These are phyloP conservation scores for Kodamaea kakaduensis DNA, from an alignment of 805 yeast species.

Conservation along the genomic window DNA sequence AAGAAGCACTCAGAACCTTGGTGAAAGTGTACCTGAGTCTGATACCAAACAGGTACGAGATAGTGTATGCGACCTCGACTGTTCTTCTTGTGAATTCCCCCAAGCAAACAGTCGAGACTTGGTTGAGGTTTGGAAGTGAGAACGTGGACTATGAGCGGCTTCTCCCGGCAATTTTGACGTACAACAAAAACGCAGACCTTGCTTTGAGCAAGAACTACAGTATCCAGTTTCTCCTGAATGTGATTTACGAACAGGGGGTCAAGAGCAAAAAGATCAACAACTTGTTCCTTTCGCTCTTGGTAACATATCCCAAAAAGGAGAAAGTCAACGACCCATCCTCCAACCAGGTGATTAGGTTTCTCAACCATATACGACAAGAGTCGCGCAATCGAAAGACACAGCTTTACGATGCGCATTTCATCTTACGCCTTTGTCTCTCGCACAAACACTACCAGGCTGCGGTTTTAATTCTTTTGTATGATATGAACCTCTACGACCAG, in stretches of 20 bases:
- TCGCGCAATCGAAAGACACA: slow-evolving; percentile 11
- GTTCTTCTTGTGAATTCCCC: slow-evolving; percentile 68
- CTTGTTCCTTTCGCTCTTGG: slow-evolving; percentile 62
- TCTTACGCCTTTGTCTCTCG: slow-evolving; percentile 67
- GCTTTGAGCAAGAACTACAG: slow-evolving; percentile 56
- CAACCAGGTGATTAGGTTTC: slow-evolving; percentile 30
- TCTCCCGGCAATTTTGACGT: slow-evolving; percentile 72
- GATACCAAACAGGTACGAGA: slow-evolving; percentile 15
- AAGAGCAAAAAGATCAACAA: slow-evolving; percentile 55
- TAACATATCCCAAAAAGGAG: slow-evolving; percentile 34
- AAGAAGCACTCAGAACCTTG: slow-evolving; percentile 58
- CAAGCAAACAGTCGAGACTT: slow-evolving; percentile 63
- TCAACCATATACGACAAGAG: slow-evolving; percentile 24
- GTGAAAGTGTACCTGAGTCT: slow-evolving; percentile 41
- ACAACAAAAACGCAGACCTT: slow-evolving; percentile 45
- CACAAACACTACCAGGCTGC: slow-evolving; percentile 61
- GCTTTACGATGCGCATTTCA: slow-evolving; percentile 64
- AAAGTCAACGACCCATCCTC: slow-evolving; percentile 28
- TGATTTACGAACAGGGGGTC: slow-evolving; percentile 38
- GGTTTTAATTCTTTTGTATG: slow-evolving; percentile 63
- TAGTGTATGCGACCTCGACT: slow-evolving; percentile 66
- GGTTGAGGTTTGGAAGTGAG: slow-evolving; percentile 54
- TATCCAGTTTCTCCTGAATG: slow-evolving; percentile 56
- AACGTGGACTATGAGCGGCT: slow-evolving; percentile 58
- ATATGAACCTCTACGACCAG: slow-evolving; percentile 66